phyloP scores from a whole-genome alignment of 2,329 filamentous ascomycete genomes.

The Xylaria sp. region DNA sequence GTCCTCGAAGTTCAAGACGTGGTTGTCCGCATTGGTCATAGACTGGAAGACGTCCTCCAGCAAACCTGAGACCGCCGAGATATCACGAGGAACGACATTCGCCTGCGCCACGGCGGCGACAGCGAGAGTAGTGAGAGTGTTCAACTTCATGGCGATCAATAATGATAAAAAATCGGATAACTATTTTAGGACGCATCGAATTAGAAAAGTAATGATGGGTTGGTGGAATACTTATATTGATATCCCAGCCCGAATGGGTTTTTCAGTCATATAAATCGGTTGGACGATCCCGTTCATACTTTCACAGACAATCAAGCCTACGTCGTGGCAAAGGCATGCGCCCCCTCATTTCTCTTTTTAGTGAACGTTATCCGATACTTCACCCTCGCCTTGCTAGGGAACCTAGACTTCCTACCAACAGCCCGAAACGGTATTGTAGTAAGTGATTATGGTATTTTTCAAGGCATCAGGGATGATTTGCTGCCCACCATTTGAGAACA shows the following conservation, averaged over 20 bases:
- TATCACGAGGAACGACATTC: not conserved
- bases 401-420: not conserved
- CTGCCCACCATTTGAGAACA: not conserved
- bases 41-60: slow-evolving; percentile 19
- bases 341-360: not conserved
- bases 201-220: not conserved
- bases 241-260: not conserved
- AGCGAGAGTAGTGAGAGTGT: slow-evolving; percentile 6
- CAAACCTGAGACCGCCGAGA: slow-evolving; percentile 5
- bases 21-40: slow-evolving; percentile 33
- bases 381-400: not conserved
- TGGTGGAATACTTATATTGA: not conserved
- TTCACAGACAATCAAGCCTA: not conserved
- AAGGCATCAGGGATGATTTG: not conserved
- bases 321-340: not conserved
- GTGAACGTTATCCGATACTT: not conserved
- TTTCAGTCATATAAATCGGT: not conserved
- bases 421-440: not conserved
- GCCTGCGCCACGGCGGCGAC: not conserved
- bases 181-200: not conserved
- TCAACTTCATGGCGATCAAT: slow-evolving; percentile 35
- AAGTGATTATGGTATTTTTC: not conserved
- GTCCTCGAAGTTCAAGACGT: slow-evolving; percentile 22
- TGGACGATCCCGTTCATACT: not conserved
- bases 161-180: not conserved